phyloP scores from a whole-genome alignment of 2,329 filamentous ascomycete genomes.

The Aspergillus glaucus region DNA sequence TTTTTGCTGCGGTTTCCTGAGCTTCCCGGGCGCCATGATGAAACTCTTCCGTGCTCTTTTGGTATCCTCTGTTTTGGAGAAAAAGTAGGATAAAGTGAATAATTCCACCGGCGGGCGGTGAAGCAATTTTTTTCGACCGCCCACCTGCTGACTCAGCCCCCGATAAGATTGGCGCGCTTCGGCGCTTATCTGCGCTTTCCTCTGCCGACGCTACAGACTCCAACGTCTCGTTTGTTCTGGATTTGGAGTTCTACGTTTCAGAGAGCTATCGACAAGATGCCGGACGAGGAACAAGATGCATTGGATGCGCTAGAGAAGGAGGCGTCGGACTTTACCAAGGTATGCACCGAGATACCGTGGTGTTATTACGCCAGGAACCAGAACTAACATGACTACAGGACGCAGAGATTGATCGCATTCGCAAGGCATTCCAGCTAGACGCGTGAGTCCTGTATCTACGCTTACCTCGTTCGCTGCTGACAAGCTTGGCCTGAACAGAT shows the following conservation, averaged over 20 bases:
- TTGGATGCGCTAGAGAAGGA: conserved; percentile 77
- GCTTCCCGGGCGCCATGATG: conserved; percentile 32
- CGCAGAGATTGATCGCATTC: conserved; percentile 89
- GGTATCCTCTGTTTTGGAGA: conserved; percentile 6
- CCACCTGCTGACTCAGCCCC: conserved; percentile 28
- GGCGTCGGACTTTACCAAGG: conserved; percentile 87
- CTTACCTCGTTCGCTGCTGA: conserved; percentile 1
- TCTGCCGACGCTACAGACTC: not conserved
- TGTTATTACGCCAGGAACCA: not conserved
- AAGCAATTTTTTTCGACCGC: conserved; percentile 22
- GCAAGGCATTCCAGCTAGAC: conserved; percentile 79
- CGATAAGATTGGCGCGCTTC: conserved; percentile 22
- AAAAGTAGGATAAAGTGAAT: not conserved
- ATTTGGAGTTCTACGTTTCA: not conserved
- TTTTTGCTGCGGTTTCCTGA: conserved; percentile 21
- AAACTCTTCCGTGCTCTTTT: conserved; percentile 1
- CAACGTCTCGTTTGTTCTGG: not conserved
- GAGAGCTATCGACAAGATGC: conserved; percentile 31
- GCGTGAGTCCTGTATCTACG: conserved; percentile 43
- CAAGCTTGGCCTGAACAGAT: conserved; percentile 38
- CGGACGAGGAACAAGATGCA: conserved; percentile 64
- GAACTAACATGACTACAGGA: conserved; percentile 52
- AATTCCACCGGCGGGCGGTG: conserved; percentile 13
- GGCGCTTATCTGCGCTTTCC: conserved; percentile 7
- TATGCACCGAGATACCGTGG: conserved; percentile 24